Evolutionary conservation across 371 early-diverging fungal genomes (phyloP).

Genomic region (Mucor indicus): DNA sequence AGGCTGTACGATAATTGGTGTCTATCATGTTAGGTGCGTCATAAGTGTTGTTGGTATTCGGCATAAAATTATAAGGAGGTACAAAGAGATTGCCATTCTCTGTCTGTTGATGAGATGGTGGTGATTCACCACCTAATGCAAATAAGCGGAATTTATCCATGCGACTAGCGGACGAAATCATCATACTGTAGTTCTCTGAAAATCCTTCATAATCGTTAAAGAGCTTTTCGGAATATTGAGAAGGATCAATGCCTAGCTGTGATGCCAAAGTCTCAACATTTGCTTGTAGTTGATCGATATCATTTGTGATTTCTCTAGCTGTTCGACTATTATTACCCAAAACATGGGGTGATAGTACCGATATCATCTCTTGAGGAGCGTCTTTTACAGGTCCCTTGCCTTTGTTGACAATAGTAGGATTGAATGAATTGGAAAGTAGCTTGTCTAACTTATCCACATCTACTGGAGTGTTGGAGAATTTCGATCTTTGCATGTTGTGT

Average conservation of each 20-base stretch:
- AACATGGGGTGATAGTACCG: slow-evolving; percentile 1
- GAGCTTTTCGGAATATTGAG: slow-evolving; percentile 4
- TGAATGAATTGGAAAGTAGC: not conserved
- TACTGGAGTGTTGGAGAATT: not conserved
- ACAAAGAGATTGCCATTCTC: too few species aligned
- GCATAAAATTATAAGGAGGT: too few species aligned
- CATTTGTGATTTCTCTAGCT: slow-evolving; percentile 26
- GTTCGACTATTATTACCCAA: too few species aligned
- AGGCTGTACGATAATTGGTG: too few species aligned
- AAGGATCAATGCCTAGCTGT: slow-evolving; percentile 26
- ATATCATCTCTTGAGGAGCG: not conserved
- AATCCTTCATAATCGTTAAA: slow-evolving; percentile 1
- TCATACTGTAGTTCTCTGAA: slow-evolving; percentile 1
- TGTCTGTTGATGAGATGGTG: too few species aligned
- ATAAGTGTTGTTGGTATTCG: too few species aligned
- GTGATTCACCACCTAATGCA: not conserved
- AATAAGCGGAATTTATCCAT: not conserved
- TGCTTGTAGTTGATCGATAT: slow-evolving; percentile 27
- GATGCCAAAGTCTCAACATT: slow-evolving; percentile 29
- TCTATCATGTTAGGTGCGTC: too few species aligned
- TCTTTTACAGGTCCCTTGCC: too few species aligned
- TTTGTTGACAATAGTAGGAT: too few species aligned
- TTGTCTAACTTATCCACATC: not conserved
- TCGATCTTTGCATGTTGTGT: not conserved
- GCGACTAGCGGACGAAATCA: slow-evolving; percentile 5